phyloP scores from a whole-genome alignment of 371 early-diverging fungal species.

The Furculomyces boomerangus region DNA sequence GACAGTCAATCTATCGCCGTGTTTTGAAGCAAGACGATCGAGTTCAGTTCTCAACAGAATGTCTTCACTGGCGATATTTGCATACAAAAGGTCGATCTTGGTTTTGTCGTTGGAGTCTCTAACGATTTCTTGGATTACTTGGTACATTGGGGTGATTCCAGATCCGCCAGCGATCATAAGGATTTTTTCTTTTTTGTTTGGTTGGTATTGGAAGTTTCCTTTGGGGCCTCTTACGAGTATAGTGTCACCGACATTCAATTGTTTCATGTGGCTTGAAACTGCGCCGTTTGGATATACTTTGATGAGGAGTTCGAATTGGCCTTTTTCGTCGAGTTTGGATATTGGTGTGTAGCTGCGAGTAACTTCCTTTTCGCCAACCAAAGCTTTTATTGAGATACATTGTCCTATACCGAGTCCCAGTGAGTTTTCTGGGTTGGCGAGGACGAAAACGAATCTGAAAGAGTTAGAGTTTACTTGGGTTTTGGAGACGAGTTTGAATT shows the following conservation, averaged over 20 bases:
- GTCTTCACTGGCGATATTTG: constrained; percentile 78
- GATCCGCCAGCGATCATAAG: constrained; percentile 92
- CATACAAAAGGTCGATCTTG: constrained; percentile 65
- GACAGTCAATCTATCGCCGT: constrained; percentile 56
- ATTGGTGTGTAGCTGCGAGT: constrained; percentile 88
- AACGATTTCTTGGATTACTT: constrained; percentile 68
- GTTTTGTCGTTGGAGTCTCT: constrained; percentile 75
- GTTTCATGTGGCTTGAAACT: constrained; percentile 57
- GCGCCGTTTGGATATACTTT: constrained; percentile 85
- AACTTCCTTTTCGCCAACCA: constrained; percentile 69
- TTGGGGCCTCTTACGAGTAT: constrained; percentile 77
- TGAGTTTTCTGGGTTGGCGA: constrained; percentile 40
- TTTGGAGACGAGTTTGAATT: too few species aligned
- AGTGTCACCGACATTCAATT: constrained; percentile 61
- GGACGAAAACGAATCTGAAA: constrained; percentile 34
- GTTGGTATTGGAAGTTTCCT: constrained; percentile 73
- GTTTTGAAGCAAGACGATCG: constrained; percentile 48
- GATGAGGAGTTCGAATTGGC: constrained; percentile 79
- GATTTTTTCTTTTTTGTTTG: constrained; percentile 57
- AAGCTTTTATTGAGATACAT: constrained; percentile 76
- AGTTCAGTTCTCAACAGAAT: constrained; percentile 75
- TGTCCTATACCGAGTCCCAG: constrained; percentile 87
- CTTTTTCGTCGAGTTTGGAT: constrained; percentile 59
- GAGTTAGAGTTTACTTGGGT: background rate
- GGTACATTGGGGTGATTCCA: constrained; percentile 91